Conservation (phyloP, 352 stramenopile genomes). For the Phytopythium oedochilum region DNA sequence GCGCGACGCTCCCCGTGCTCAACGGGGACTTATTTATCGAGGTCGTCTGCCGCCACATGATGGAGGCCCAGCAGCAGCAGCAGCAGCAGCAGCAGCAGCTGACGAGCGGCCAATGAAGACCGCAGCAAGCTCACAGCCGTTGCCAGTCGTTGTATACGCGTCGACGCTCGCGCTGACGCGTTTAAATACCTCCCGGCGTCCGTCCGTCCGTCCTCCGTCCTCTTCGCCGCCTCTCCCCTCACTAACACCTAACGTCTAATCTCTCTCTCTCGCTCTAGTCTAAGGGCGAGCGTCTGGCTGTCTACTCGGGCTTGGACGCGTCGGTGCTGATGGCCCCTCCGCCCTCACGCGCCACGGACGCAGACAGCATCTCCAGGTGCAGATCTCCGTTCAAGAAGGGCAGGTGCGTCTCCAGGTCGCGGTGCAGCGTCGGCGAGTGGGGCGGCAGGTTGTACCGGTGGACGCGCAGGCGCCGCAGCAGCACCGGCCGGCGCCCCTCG, state of each 20-base stretch:
- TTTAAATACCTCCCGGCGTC: too few species aligned
- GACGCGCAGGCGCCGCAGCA: conserved; percentile 32
- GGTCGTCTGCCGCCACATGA: conserved; percentile 42
- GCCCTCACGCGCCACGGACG: conserved; percentile 3
- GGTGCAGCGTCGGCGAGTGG: conserved; percentile 29
- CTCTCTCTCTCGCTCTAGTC: too few species aligned
- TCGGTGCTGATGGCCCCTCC: neutral
- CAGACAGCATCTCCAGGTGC: conserved; percentile 33
- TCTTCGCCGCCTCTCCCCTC: neutral
- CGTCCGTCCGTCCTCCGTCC: too few species aligned
- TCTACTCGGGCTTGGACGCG: neutral
- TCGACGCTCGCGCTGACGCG: neutral
- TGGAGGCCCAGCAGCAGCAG: conserved; percentile 13
- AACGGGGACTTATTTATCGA: conserved; percentile 61
- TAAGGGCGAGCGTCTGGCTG: too few species aligned
- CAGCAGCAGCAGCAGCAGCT: neutral
- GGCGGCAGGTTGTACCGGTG: conserved; percentile 44
- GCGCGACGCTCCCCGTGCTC: conserved; percentile 39
- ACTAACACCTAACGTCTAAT: neutral
- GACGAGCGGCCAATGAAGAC: neutral
- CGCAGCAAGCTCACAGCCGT: neutral
- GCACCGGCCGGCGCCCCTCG: conserved; percentile 8
- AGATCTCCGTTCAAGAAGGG: conserved; percentile 47
- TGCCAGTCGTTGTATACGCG: neutral
- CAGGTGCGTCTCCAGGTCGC: conserved; percentile 30